phyloP scores from a whole-genome alignment of 169 alveolate genomes.

The Plasmodium falciparum region DNA sequence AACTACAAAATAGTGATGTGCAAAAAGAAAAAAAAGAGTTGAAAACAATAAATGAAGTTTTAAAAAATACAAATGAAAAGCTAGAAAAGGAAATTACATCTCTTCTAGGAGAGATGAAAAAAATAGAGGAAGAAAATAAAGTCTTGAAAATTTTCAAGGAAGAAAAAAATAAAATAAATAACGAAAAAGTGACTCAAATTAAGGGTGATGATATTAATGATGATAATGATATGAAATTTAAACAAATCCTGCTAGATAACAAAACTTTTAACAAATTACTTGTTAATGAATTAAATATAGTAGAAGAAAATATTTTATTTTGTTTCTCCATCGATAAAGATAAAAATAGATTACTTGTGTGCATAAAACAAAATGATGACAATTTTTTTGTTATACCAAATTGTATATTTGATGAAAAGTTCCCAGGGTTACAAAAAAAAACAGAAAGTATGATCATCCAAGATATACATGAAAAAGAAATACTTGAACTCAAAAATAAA shows the following conservation, averaged over 20 bases:
- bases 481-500: conserved; percentile 5
- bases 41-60: neutral
- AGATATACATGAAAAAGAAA: conserved; percentile 15
- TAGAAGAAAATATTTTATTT: conserved; percentile 22
- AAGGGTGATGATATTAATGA: neutral
- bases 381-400: conserved; percentile 7
- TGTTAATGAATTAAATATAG: neutral
- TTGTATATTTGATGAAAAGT: conserved; percentile 18
- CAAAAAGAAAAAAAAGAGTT: conserved; percentile 1
- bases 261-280: no score
- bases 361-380: conserved; percentile 35
- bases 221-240: neutral
- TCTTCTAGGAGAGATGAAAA: conserved; percentile 12
- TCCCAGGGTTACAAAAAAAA: conserved; percentile 3
- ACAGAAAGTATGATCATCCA: conserved; percentile 12
- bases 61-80: neutral
- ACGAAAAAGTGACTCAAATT: neutral
- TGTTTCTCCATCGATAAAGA: conserved; percentile 1
- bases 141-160: conserved; percentile 1
- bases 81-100: conserved; percentile 5
- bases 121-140: conserved; percentile 16
- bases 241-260: neutral
- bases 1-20: neutral
- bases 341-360: neutral
- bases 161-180: conserved; percentile 3